phyloP scores from a whole-genome alignment of 139 green algal genomes.

The Monoraphidium neglectum region DNA sequence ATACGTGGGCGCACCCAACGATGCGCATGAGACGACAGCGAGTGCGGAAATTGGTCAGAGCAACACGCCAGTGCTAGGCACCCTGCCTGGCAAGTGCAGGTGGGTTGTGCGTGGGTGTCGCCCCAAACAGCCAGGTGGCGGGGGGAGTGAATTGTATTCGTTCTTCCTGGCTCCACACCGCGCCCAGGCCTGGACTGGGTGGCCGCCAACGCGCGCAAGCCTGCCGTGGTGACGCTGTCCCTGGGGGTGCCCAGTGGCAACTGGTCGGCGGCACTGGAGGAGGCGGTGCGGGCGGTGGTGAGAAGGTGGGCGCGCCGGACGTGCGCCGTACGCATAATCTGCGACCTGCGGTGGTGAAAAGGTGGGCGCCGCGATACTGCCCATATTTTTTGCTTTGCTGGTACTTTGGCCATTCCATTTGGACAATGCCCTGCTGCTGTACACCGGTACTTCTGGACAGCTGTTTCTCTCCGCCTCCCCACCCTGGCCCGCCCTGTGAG shows the following conservation, averaged over 20 bases:
- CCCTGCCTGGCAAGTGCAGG: too few relatives aligned
- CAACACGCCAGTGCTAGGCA: not conserved
- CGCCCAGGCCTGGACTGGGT: constrained; percentile 75
- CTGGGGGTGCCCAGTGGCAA: constrained; percentile 60
- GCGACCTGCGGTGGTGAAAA: too few relatives aligned
- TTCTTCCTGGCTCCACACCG: not conserved
- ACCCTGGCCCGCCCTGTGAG: too few relatives aligned
- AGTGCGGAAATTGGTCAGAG: not conserved
- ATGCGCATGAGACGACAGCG: not conserved
- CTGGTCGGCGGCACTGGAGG: constrained; percentile 50
- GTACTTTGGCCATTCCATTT: too few relatives aligned
- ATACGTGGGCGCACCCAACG: not conserved
- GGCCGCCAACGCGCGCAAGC: constrained; percentile 47
- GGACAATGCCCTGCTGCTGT: too few relatives aligned
- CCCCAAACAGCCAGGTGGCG: not conserved
- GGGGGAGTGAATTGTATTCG: not conserved
- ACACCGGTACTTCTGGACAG: too few relatives aligned
- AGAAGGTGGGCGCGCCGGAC: too few relatives aligned
- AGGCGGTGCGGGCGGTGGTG: constrained; percentile 36
- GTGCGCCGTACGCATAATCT: too few relatives aligned
- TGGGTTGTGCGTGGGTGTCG: not conserved
- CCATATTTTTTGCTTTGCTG: too few relatives aligned
- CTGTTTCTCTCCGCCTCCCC: too few relatives aligned
- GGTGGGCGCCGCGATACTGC: too few relatives aligned
- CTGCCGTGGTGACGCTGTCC: constrained; percentile 70